Percentiles rank a stretch among this genome's conserved stretches.
phyloP scores from a whole-genome alignment of 768 basidiomycete genomes.

The Rhizopogon roseolus region DNA sequence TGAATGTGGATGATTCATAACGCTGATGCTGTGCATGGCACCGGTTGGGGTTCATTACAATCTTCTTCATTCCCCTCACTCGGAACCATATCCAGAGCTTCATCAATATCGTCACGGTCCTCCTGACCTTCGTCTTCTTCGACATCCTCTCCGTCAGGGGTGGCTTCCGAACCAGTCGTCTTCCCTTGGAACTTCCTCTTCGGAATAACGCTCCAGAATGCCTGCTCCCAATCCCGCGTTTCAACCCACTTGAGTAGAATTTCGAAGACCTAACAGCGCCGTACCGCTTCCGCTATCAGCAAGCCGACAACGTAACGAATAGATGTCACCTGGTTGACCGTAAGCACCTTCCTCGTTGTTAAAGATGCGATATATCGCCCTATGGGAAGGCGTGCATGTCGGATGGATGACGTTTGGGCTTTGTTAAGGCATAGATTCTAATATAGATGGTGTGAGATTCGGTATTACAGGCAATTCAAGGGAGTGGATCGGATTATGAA shows the following conservation, averaged over 20 bases:
- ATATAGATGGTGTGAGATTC: conserved; percentile 10
- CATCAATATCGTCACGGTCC: conserved; percentile 12
- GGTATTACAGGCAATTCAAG: not conserved
- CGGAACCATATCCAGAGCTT: conserved; percentile 8
- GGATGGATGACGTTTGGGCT: conserved; percentile 66
- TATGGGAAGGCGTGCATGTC: conserved; percentile 90
- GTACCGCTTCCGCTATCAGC: not conserved
- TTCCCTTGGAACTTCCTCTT: conserved; percentile 74
- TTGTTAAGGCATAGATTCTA: conserved; percentile 90
- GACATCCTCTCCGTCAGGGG: conserved; percentile 5
- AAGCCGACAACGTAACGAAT: not conserved
- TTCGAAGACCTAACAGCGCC: conserved; percentile 59
- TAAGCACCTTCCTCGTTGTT: conserved; percentile 90
- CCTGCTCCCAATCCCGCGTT: conserved; percentile 77
- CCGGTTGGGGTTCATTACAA: conserved; percentile 4
- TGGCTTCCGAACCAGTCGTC: conserved; percentile 17
- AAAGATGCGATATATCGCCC: conserved; percentile 84
- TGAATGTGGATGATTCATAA: not conserved
- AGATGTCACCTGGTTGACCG: conserved; percentile 78
- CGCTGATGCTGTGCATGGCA: not conserved
- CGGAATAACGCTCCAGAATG: conserved; percentile 87
- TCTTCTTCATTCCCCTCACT: conserved; percentile 8
- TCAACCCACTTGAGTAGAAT: conserved; percentile 91
- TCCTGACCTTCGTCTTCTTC: conserved; percentile 13
- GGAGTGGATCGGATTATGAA: not conserved